Evolutionary conservation across 768 basidiomycete genomes (phyloP), one percentile per base, ranked within the genome.

Genomic region (Gautieria morchelliformis): DNA sequence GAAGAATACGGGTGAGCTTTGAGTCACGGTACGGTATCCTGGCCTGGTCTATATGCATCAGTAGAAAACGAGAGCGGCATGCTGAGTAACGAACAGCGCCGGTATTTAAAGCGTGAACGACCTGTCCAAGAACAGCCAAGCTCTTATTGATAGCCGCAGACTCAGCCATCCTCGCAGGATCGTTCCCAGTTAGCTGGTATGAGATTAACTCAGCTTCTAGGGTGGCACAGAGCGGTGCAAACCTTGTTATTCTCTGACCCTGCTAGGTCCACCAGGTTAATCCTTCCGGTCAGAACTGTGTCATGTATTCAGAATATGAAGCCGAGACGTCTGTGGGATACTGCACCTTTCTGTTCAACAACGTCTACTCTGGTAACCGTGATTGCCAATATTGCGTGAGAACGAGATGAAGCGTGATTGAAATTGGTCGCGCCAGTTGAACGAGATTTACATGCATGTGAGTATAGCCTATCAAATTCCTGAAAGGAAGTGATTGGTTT

Each of bases 181-280:
- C 87, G 62, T 93, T 93, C 5, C 92, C 91, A 4, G 93, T 93
- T 27, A 87, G 75, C 76, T 84, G 61, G 19, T 56, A 1, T 50
- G 40, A 44, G 41, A 62, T 56, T 49, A 24, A 48, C n/a, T 10
- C 24, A n/a, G 42, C 8, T 12, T 24, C 41, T 14, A 35, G 10
- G 10, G 14, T 37, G 24, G 48, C n/a, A n/a, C 5, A 4, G 41
- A 40, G 35, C 4, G 42, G 14, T n/a, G 61, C 68, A 17, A 39
- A 83, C 83, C 71, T 89, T 93, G 68, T 93, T 93, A 65, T 93
- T 93, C 71, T 94, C 92, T 0, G 88, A 91, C 27, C 92, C 92
- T 17, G 92, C 92, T 27, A 94, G 78, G 70, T 94, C 92, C 11
- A 93, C 89, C 9, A 93, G 78, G 61, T 89, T 89, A 56, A 93